Conservation (phyloP, 176 grass and related monocot species). For the Aegilops speltoides region DNA sequence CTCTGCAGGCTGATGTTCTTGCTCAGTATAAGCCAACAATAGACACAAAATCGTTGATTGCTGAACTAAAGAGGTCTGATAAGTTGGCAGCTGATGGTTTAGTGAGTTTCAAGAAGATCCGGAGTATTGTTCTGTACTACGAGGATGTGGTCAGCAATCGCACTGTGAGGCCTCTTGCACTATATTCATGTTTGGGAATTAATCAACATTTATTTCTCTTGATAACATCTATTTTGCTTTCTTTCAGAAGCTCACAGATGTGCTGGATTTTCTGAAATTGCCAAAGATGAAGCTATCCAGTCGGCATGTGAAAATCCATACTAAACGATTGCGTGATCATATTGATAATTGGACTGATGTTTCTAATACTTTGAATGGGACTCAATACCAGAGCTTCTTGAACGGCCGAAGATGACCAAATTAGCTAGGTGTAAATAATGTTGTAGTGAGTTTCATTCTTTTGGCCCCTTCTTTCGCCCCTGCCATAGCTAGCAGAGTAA, state of each 20-base stretch:
- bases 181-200: background rate
- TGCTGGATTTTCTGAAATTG: slow-evolving; percentile 78
- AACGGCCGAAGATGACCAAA: slow-evolving; percentile 47
- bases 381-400: slow-evolving; percentile 60
- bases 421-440: slow-evolving; percentile 42
- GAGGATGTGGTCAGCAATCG: slow-evolving; percentile 76
- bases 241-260: slow-evolving; percentile 78
- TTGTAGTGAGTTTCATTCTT: slow-evolving; percentile 36
- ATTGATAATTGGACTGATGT: slow-evolving; percentile 86
- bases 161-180: slow-evolving; percentile 49
- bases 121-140: slow-evolving; percentile 81
- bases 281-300: slow-evolving; percentile 64
- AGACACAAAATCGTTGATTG: slow-evolving; percentile 54
- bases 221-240: background rate
- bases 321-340: slow-evolving; percentile 59
- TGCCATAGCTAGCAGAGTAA: slow-evolving; percentile 22
- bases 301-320: slow-evolving; percentile 90
- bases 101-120: slow-evolving; percentile 63
- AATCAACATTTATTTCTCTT: background rate
- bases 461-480: background rate
- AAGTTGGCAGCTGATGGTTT: slow-evolving; percentile 63
- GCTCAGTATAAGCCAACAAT: slow-evolving; percentile 79
- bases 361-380: slow-evolving; percentile 65
- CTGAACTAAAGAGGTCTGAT: slow-evolving; percentile 48
- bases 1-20: slow-evolving; percentile 71